phyloP scores from a whole-genome alignment of 106 monocot species.

The Allium fistulosum region DNA sequence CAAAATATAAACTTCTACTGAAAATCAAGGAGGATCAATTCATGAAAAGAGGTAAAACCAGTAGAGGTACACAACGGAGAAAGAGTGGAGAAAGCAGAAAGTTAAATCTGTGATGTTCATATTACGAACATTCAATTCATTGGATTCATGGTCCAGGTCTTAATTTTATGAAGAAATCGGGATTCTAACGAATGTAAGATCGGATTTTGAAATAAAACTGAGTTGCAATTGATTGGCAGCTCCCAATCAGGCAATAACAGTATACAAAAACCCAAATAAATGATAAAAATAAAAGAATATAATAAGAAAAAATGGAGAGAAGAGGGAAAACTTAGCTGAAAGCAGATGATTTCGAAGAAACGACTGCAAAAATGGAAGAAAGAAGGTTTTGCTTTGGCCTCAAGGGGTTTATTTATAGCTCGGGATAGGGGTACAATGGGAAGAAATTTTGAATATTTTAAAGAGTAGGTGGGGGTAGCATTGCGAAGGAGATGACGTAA shows the following conservation, averaged over 20 bases:
- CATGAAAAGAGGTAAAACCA: constrained; percentile 83
- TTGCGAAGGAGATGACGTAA: background rate
- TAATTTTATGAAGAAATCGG: background rate
- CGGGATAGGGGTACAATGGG: constrained; percentile 5
- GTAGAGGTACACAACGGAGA: constrained; percentile 78
- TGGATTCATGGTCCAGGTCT: constrained; percentile 1
- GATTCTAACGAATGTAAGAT: background rate
- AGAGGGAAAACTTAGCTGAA: constrained; percentile 7
- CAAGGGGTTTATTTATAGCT: constrained; percentile 3
- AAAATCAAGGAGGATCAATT: constrained; percentile 6
- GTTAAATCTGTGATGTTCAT: constrained; percentile 41
- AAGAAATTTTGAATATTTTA: constrained; percentile 1
- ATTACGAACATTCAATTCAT: background rate
- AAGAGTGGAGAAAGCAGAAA: constrained; percentile 58
- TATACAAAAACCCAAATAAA: background rate
- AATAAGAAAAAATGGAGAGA: background rate
- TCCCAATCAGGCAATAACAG: background rate
- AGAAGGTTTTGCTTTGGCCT: background rate
- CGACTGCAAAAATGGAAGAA: background rate
- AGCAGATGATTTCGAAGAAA: background rate
- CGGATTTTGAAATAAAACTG: background rate
- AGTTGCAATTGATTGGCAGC: background rate
- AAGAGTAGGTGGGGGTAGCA: background rate
- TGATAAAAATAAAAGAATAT: background rate
- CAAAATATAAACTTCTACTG: background rate